Base-by-base conservation (phyloP, 768 basidiomycete genomes). In the Hygrocybe punicea region DNA sequence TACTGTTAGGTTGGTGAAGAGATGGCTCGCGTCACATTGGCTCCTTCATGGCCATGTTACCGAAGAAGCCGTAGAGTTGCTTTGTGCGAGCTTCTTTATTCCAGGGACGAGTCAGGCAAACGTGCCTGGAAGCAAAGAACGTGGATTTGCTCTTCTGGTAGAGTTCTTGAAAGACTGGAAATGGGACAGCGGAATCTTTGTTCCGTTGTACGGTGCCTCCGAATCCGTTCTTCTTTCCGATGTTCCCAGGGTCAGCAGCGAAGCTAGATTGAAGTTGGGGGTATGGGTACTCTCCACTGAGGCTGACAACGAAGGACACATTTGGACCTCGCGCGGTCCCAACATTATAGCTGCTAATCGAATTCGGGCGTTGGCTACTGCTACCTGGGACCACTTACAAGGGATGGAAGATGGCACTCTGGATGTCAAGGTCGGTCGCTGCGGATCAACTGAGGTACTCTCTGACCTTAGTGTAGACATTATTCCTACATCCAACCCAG, bases 1-100 rank as follows among this genome's bases (percentile, higher is more conserved):
- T 8, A 93, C 95, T 0, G 89, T 91, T 14, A 81, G 97, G 37
- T 79, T 98, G 14, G 82, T 91, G 51, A 96, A 98, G 74, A 82
- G 96, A 42, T 99, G 97, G 97, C 76, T 98, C 53, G 84, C 90
- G 1, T 77, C 88, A 6, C 97, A 99, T 67, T 92, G 90, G 87
- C 79, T 97, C 56, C 80, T 98, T 34, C 78, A 81, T 4, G 71
- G 78, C 0, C 88, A 92, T 62, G 76, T 98, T 53, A 79, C 81
- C 6, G 81, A 84, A 57, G 93, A 98, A 68, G 85, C 83, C 0
- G 81, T 91, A 35, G 97, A 99, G 70, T 75, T 98, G 16, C 69
- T 99, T 40, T 92, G 91, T 69, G 91, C 93, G 0, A 75, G 76
- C 34, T 77, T 89, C 14, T 98, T 95, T 66, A 74, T 60, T 57